Evolutionary conservation across 495 filamentous ascomycete species (phyloP).

Genomic region (Neurospora sp.): DNA sequence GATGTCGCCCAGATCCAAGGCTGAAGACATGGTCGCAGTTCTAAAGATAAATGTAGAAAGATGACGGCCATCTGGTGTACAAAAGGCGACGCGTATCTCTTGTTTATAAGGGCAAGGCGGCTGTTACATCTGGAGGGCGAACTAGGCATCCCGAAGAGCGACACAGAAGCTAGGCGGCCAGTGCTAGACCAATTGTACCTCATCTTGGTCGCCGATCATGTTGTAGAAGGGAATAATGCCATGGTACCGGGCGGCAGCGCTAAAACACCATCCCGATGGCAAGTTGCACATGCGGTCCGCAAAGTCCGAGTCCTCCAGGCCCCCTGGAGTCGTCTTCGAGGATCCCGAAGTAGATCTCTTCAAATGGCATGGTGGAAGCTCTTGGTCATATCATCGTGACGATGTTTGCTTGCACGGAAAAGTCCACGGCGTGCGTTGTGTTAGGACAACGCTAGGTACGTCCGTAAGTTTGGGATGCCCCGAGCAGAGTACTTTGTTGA

Average conservation of each 20-base stretch:
- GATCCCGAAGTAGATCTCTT: neutral
- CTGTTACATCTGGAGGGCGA: neutral
- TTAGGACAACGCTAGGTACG: too few relatives aligned
- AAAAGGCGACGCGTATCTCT: neutral
- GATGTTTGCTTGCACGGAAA: neutral
- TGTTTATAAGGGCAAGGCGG: neutral
- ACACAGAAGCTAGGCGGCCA: neutral
- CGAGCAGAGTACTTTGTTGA: too few relatives aligned
- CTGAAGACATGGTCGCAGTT: neutral
- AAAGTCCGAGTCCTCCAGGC: neutral
- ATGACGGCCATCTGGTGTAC: neutral
- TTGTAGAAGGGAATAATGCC: neutral
- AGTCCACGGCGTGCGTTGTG: neutral
- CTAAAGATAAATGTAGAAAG: neutral
- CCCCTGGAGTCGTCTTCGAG: too few relatives aligned
- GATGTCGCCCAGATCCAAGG: neutral
- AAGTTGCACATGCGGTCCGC: neutral
- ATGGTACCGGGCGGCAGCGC: neutral
- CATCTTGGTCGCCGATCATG: neutral
- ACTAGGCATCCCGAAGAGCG: neutral
- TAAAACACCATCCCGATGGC: neutral
- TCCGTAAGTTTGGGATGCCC: too few relatives aligned
- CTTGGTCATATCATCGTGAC: rapidly evolving
- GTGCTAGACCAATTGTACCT: neutral
- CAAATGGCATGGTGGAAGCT: neutral